Percentiles rank a stretch among this genome's conserved stretches.
These are phyloP conservation scores for Lyophyllum semitale DNA, from an alignment of 768 basidiomycete species.

Conservation along the genomic window DNA sequence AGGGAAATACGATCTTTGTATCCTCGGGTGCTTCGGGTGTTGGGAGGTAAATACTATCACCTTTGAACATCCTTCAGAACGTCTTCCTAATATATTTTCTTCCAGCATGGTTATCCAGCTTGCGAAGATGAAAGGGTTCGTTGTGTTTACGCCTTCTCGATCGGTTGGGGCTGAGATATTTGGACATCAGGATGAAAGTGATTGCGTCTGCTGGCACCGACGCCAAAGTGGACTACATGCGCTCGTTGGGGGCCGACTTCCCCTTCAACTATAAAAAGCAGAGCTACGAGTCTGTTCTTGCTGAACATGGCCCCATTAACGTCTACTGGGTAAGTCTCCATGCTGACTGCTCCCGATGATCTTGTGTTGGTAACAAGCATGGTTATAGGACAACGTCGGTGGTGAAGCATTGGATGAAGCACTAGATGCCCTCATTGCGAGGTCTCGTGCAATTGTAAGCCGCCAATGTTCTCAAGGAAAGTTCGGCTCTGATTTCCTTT, in stretches of 20 bases:
- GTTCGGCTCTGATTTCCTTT: not conserved
- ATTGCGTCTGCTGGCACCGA: conserved; percentile 65
- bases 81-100: not conserved
- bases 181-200: conserved; percentile 38
- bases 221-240: conserved; percentile 58
- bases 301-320: conserved; percentile 54
- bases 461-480: too few species aligned
- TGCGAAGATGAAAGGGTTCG: conserved; percentile 36
- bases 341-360: too few species aligned
- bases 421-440: conserved; percentile 34
- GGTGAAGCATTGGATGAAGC: conserved; percentile 42
- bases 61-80: not conserved
- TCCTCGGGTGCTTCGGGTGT: conserved; percentile 30
- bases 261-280: conserved; percentile 66
- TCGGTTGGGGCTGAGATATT: not conserved
- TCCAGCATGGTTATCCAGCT: conserved; percentile 36
- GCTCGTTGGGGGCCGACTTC: conserved; percentile 55
- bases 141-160: not conserved
- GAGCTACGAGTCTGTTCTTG: conserved; percentile 43
- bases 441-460: conserved; percentile 45
- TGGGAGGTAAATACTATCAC: conserved; percentile 24
- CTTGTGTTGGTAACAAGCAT: not conserved
- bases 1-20: conserved; percentile 30
- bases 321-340: conserved; percentile 33
- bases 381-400: conserved; percentile 45